Evolutionary conservation across 140 eudicot species (phyloP).

Genomic region (Cichorium intybus): DNA sequence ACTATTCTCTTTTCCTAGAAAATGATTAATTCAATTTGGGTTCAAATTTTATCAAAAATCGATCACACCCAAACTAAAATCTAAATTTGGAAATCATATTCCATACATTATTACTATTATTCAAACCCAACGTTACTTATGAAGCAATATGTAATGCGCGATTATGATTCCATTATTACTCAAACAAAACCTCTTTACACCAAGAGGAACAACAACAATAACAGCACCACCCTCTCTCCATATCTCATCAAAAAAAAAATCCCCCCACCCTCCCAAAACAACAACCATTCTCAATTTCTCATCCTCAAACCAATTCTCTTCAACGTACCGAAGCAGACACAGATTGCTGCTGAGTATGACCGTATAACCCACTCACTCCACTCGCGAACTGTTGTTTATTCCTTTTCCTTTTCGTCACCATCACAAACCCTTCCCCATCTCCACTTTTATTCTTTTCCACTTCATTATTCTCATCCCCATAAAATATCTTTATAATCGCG

Average conservation of each 20-base stretch:
- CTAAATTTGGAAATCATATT: no score
- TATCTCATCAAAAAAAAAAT: constrained; percentile 17
- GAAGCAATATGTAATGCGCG: no score
- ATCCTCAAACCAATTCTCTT: constrained; percentile 22
- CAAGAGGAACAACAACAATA: constrained; percentile 16
- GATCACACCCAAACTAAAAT: no score
- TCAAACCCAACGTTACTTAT: no score
- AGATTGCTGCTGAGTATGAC: constrained; percentile 52
- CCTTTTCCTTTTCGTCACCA: constrained; percentile 83
- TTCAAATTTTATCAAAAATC: no score
- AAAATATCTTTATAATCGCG: constrained; percentile 67
- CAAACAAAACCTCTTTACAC: constrained; percentile 31
- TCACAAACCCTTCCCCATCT: constrained; percentile 89
- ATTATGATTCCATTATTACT: constrained; percentile 30
- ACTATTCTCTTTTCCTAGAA: no score
- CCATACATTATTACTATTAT: no score
- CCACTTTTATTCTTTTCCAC: constrained; percentile 39
- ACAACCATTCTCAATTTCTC: constrained; percentile 7
- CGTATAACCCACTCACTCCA: constrained; percentile 64
- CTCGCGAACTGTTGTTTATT: constrained; percentile 68
- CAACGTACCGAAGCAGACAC: constrained; percentile 79
- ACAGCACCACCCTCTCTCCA: constrained; percentile 16
- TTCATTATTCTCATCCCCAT: constrained; percentile 45
- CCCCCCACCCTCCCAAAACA: no score
- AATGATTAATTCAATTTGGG: no score